These are phyloP conservation scores for Plasmopara viticola DNA, from an alignment of 352 stramenopile genomes.

Conservation along the genomic window DNA sequence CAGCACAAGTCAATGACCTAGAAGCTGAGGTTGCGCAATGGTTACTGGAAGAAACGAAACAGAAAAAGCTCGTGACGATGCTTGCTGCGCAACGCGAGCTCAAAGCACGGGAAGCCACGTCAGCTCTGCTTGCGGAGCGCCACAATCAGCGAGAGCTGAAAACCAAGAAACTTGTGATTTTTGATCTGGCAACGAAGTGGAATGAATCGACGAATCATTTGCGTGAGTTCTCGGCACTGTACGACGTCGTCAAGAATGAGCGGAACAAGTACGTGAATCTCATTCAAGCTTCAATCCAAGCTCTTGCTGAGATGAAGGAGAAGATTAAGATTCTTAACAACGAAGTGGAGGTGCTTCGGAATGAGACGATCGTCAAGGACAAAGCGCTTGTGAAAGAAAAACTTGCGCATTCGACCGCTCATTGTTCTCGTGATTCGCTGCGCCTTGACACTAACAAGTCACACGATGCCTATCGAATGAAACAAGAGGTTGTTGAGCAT, in stretches of 20 bases:
- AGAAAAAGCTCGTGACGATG: constrained; percentile 84
- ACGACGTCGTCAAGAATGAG: constrained; percentile 94
- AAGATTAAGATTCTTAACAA: constrained; percentile 95
- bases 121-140: constrained; percentile 70
- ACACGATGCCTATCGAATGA: constrained; percentile 83
- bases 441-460: constrained; percentile 89
- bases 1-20: constrained; percentile 54
- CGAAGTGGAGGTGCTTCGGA: constrained; percentile 91
- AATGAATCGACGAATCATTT: constrained; percentile 91
- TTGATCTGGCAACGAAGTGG: constrained; percentile 92
- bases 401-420: constrained; percentile 72
- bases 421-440: constrained; percentile 86
- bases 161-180: constrained; percentile 91
- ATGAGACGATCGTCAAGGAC: constrained; percentile 90
- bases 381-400: constrained; percentile 89
- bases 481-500: constrained; percentile 90
- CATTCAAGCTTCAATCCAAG: constrained; percentile 88
- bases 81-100: constrained; percentile 88
- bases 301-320: constrained; percentile 93
- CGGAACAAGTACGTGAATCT: constrained; percentile 95
- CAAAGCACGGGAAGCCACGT: constrained; percentile 81
- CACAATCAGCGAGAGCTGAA: constrained; percentile 87
- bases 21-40: constrained; percentile 85
- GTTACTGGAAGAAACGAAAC: constrained; percentile 81
- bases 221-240: constrained; percentile 90